Evolutionary conservation across 768 basidiomycete genomes (phyloP).

Genomic region (Clavulina sp.): DNA sequence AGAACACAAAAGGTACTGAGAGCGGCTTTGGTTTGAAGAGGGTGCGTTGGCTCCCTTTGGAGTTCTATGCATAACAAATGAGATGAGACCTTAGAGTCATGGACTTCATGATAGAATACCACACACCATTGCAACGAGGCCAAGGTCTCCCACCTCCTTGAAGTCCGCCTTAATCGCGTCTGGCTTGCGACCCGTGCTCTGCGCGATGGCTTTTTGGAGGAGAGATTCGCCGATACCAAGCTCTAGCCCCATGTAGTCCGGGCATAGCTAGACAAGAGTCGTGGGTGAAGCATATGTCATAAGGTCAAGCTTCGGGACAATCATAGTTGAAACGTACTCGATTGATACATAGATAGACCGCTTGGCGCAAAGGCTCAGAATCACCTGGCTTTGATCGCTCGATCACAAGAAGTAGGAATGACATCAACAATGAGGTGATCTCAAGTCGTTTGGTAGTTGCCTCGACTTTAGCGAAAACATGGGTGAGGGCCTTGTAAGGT

Average conservation of each 20-base stretch:
- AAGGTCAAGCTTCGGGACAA: not conserved
- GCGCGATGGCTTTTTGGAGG: conserved; percentile 85
- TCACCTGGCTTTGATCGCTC: conserved; percentile 65
- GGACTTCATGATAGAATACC: not conserved
- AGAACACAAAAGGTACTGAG: conserved; percentile 78
- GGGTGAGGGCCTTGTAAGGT: conserved; percentile 84
- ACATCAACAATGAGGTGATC: conserved; percentile 75
- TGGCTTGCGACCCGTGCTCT: conserved; percentile 80
- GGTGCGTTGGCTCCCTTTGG: conserved; percentile 82
- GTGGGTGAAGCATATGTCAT: not conserved
- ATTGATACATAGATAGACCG: conserved; percentile 93
- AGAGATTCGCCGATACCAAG: conserved; percentile 92
- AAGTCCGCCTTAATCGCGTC: conserved; percentile 76
- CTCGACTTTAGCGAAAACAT: conserved; percentile 78
- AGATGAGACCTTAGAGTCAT: not conserved
- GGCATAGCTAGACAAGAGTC: conserved; percentile 45
- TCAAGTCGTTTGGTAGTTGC: conserved; percentile 89
- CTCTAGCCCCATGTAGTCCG: conserved; percentile 89
- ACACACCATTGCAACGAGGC: conserved; percentile 84
- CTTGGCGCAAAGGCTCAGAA: conserved; percentile 58
- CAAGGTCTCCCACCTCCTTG: conserved; percentile 89
- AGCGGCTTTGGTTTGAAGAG: conserved; percentile 87
- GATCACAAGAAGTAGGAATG: conserved; percentile 80
- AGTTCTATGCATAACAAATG: conserved; percentile 39
- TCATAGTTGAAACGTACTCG: conserved; percentile 35